These are phyloP conservation scores for Ogataea degrootiae DNA, from an alignment of 805 yeast genomes.

Conservation along the genomic window DNA sequence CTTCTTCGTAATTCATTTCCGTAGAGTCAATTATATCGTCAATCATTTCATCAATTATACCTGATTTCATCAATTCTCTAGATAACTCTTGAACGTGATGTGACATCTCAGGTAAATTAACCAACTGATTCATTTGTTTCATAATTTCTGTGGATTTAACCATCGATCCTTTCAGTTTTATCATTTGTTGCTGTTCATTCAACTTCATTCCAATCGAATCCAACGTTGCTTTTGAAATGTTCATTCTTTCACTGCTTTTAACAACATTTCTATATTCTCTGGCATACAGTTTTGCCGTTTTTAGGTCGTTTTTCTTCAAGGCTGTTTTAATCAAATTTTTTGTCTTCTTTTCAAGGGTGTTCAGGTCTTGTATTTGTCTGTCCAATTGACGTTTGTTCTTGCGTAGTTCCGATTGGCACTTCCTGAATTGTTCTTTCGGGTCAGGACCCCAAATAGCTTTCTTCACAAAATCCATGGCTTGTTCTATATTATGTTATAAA, in stretches of 20 bases:
- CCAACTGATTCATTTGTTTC: slow-evolving; percentile 81
- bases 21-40: slow-evolving; percentile 77
- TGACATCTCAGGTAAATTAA: slow-evolving; percentile 72
- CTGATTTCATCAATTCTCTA: slow-evolving; percentile 79
- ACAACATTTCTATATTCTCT: slow-evolving; percentile 70
- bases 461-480: slow-evolving; percentile 72
- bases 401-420: slow-evolving; percentile 73
- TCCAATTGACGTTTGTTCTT: slow-evolving; percentile 84
- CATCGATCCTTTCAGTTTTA: slow-evolving; percentile 77
- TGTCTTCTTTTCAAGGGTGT: slow-evolving; percentile 64
- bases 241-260: slow-evolving; percentile 68
- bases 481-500: neutral
- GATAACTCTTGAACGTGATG: slow-evolving; percentile 82
- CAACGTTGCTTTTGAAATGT: slow-evolving; percentile 78
- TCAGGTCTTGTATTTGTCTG: slow-evolving; percentile 61
- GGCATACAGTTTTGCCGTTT: slow-evolving; percentile 75
- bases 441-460: slow-evolving; percentile 95
- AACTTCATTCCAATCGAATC: slow-evolving; percentile 85
- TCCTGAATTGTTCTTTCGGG: slow-evolving; percentile 82
- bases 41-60: slow-evolving; percentile 91
- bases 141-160: slow-evolving; percentile 72
- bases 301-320: slow-evolving; percentile 71
- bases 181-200: slow-evolving; percentile 85
- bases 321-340: slow-evolving; percentile 68
- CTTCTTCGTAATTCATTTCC: slow-evolving; percentile 55